Percentiles rank a stretch among this genome's conserved stretches.
Conservation (phyloP, 306 rosid genomes). For the Senna tora region DNA sequence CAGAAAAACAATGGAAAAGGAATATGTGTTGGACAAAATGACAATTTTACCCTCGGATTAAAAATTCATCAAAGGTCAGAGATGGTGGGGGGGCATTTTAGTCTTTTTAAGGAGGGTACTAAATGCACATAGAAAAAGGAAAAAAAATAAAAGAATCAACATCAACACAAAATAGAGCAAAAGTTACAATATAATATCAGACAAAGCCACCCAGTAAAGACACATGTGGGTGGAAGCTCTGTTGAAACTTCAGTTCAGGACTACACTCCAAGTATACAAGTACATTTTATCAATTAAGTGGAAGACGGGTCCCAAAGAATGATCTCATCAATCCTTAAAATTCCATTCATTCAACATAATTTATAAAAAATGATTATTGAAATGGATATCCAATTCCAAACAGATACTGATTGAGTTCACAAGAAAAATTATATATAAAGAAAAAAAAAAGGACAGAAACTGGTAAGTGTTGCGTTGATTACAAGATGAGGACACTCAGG, state of each 20-base stretch:
- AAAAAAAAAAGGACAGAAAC: no score
- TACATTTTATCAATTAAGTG: background rate
- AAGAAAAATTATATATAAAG: no score
- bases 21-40: no score
- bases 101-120: background rate
- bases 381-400: no score
- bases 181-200: background rate
- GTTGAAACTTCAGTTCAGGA: background rate
- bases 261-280: background rate
- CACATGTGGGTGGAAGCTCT: background rate
- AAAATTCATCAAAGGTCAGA: no score
- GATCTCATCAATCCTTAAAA: constrained; percentile 28
- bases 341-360: constrained; percentile 18
- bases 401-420: no score
- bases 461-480: no score
- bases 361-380: background rate
- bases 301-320: constrained; percentile 12
- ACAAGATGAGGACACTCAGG: no score
- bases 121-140: background rate
- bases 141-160: background rate
- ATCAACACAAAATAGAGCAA: background rate
- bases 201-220: background rate
- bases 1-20: no score
- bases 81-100: no score
- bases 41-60: no score